These are phyloP conservation scores for Acanthamoeba quina DNA, from an alignment of 208 protist species.

Conservation along the genomic window DNA sequence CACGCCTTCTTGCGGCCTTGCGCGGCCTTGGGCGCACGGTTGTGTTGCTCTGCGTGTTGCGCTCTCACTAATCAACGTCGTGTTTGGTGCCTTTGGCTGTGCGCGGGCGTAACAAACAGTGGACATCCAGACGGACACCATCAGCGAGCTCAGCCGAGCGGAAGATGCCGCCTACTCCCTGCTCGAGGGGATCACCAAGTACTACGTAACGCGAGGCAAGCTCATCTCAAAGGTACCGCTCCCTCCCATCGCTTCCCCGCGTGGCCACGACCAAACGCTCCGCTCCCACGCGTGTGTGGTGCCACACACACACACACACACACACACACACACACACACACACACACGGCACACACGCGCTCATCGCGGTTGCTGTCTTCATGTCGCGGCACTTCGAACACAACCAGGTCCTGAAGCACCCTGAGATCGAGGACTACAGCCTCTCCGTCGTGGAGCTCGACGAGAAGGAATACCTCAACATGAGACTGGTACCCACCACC, in stretches of 20 bases:
- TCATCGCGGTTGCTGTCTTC: no score
- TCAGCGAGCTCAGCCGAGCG: constrained; percentile 27
- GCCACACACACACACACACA: no score
- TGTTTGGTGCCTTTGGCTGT: neutral
- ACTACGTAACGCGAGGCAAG: constrained; percentile 49
- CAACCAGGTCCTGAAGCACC: constrained; percentile 10
- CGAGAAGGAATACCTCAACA: constrained; percentile 56
- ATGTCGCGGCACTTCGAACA: neutral
- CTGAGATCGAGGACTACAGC: constrained; percentile 20
- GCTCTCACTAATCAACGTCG: neutral
- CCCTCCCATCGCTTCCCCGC: no score
- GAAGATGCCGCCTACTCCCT: constrained; percentile 35
- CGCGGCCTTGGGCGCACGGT: no score
- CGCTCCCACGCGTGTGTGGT: no score
- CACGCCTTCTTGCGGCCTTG: neutral
- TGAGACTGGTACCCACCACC: constrained; percentile 1
- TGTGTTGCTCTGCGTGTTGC: no score
- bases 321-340: no score
- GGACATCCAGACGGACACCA: constrained; percentile 41
- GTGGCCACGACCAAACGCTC: no score
- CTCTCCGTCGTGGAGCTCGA: constrained; percentile 26
- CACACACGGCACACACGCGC: no score
- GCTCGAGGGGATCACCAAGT: constrained; percentile 57
- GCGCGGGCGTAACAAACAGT: neutral
- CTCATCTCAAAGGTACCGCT: constrained; percentile 14